A percentile compares a stretch with the other conserved stretches of the same genome.
phyloP scores from a whole-genome alignment of 495 filamentous ascomycete species.

The Tricharina praecox region DNA sequence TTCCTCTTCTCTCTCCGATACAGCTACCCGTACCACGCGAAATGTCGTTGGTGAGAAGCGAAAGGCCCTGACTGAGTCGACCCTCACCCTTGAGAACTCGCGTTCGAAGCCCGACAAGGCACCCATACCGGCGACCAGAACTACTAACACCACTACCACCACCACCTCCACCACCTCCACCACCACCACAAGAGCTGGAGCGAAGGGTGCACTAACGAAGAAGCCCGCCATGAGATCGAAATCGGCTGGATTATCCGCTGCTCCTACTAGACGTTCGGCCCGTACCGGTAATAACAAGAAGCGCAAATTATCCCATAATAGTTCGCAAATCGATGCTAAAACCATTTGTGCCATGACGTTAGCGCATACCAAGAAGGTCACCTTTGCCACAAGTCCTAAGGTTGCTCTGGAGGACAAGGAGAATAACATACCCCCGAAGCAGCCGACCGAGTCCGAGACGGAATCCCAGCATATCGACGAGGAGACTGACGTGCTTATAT shows the following conservation, averaged over 20 bases:
- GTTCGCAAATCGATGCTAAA: neutral
- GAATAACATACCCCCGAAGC: conserved; percentile 11
- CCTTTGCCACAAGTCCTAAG: conserved; percentile 2
- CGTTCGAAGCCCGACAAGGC: neutral
- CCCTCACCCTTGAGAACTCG: neutral
- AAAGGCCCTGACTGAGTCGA: conserved; percentile 1
- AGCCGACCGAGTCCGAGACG: neutral
- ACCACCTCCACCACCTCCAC: neutral
- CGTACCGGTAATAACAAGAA: conserved; percentile 2
- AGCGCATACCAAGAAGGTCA: conserved; percentile 13
- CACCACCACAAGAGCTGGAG: neutral
- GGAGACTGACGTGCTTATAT: conserved; percentile 22
- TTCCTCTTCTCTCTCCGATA: conserved; percentile 1
- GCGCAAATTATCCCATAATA: neutral
- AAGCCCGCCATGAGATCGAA: neutral
- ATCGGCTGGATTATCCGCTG: conserved; percentile 1
- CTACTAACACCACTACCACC: neutral
- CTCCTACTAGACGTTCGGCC: conserved; percentile 1
- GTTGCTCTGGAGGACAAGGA: conserved; percentile 18
- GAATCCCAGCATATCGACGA: neutral
- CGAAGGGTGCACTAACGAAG: neutral
- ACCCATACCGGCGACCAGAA: too few relatives aligned
- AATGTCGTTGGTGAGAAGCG: conserved; percentile 4
- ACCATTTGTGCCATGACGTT: neutral
- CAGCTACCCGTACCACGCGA: neutral